phyloP scores from a whole-genome alignment of 306 rosid genomes.

The Pterocarpus macrocarpus region DNA sequence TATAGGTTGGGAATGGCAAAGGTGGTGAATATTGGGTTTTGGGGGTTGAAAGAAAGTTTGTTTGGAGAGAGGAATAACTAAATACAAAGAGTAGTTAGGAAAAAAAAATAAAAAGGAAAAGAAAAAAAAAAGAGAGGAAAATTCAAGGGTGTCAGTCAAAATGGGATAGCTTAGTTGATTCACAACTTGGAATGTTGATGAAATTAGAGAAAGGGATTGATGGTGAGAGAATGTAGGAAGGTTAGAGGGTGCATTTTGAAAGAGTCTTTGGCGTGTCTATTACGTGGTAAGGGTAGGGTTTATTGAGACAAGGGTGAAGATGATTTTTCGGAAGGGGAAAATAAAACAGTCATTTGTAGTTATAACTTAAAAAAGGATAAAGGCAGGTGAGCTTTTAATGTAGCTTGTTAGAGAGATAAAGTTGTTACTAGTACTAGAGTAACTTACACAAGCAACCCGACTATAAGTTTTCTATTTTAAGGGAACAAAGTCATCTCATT shows the following conservation, averaged over 20 bases:
- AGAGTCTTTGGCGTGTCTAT: constrained; percentile 46
- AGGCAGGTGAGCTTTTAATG: not conserved
- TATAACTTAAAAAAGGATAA: not conserved
- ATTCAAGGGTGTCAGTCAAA: constrained; percentile 30
- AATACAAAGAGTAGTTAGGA: not conserved
- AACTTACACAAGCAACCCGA: not conserved
- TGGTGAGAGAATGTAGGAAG: constrained; percentile 78
- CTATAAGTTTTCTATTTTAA: not conserved
- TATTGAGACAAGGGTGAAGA: constrained; percentile 53
- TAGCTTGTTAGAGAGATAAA: not conserved
- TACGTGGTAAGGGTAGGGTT: constrained; percentile 36
- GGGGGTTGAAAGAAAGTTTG: constrained; percentile 53
- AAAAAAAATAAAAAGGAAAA: constrained; percentile 9
- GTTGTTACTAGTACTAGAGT: not conserved
- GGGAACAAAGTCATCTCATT: too few relatives aligned
- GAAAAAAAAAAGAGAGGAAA: constrained; percentile 3
- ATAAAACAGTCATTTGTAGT: not conserved
- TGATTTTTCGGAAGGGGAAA: constrained; percentile 49
- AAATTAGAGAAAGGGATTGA: constrained; percentile 56
- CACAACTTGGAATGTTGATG: constrained; percentile 64
- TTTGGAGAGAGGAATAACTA: constrained; percentile 30
- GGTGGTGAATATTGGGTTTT: constrained; percentile 56
- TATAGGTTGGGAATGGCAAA: constrained; percentile 46
- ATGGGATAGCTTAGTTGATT: constrained; percentile 30
- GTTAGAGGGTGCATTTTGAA: constrained; percentile 50